Conservation (phyloP, 164 flowering plant species). For the Annona cherimola region DNA sequence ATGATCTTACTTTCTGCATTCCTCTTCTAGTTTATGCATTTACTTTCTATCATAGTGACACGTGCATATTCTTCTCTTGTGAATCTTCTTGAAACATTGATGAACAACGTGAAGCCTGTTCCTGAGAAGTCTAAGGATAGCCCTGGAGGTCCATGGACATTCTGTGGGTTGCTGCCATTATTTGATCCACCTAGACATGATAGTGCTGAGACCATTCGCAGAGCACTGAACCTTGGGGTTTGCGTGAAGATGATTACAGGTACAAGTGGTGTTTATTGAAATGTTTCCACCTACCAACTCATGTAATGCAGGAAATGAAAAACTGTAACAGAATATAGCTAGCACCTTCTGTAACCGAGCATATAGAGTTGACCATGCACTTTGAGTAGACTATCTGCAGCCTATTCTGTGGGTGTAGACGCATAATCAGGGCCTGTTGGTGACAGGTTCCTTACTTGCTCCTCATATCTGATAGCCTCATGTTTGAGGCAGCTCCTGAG, state of each 20-base stretch:
- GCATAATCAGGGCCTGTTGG: too few relatives aligned
- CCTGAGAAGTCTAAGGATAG: slow-evolving; percentile 70
- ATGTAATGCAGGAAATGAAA: too few relatives aligned
- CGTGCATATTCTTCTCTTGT: slow-evolving; percentile 6
- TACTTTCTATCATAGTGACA: background rate
- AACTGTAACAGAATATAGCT: too few relatives aligned
- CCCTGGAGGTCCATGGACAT: slow-evolving; percentile 83
- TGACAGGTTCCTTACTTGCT: too few relatives aligned
- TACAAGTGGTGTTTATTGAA: slow-evolving; percentile 16
- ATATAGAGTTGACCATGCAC: too few relatives aligned
- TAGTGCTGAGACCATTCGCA: slow-evolving; percentile 87
- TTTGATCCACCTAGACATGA: slow-evolving; percentile 96
- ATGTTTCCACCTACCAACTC: background rate
- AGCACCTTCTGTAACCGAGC: too few relatives aligned
- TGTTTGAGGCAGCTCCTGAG: background rate
- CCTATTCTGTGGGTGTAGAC: too few relatives aligned
- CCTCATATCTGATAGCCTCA: too few relatives aligned
- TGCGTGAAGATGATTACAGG: slow-evolving; percentile 95
- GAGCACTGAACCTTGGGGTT: slow-evolving; percentile 85
- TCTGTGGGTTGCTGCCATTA: slow-evolving; percentile 74
- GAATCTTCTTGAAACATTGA: background rate
- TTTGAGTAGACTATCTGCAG: too few relatives aligned
- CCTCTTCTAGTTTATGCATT: slow-evolving; percentile 3
- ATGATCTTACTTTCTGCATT: background rate
- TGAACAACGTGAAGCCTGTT: slow-evolving; percentile 41